Evolutionary conservation across 2,329 filamentous ascomycete genomes (phyloP).

Genomic region (Bipolaris sorokiniana): DNA sequence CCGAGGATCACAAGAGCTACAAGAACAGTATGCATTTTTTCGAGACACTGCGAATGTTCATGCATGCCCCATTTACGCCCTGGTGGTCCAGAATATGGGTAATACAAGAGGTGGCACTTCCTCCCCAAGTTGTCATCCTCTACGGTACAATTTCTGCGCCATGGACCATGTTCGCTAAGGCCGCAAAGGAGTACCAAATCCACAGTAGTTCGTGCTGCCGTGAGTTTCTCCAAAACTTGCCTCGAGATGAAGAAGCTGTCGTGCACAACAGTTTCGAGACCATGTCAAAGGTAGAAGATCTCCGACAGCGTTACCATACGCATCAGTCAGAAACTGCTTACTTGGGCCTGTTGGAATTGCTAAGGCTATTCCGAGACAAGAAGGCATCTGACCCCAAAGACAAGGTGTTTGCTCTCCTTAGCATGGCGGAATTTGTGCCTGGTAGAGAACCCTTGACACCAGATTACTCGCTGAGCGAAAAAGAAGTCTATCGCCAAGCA

Average conservation of each 20-base stretch:
- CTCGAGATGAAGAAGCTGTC: slow-evolving; percentile 14
- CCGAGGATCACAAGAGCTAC: neutral
- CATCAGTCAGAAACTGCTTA: neutral
- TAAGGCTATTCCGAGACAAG: neutral
- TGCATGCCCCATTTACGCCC: slow-evolving; percentile 20
- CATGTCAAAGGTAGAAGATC: neutral
- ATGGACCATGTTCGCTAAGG: neutral
- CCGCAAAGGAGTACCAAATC: neutral
- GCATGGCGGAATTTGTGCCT: slow-evolving; percentile 1
- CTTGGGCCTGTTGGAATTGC: slow-evolving; percentile 8
- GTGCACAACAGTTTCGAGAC: neutral
- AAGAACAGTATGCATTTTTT: slow-evolving; percentile 2
- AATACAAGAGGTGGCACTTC: slow-evolving; percentile 21
- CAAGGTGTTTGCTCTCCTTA: neutral
- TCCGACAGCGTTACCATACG: neutral
- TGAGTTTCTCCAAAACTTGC: neutral
- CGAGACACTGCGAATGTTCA: slow-evolving; percentile 18
- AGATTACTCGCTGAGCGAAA: slow-evolving; percentile 3
- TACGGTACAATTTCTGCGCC: slow-evolving; percentile 3
- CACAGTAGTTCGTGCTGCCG: neutral
- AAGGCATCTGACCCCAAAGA: neutral
- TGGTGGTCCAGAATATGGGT: slow-evolving; percentile 30
- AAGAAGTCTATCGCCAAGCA: neutral
- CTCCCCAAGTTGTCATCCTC: slow-evolving; percentile 9
- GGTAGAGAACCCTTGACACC: neutral